Evolutionary conservation across 2,329 filamentous ascomycete species (phyloP), one percentile per base, ranked within the genome.

Genomic region (Pseudogymnoascus sp.): DNA sequence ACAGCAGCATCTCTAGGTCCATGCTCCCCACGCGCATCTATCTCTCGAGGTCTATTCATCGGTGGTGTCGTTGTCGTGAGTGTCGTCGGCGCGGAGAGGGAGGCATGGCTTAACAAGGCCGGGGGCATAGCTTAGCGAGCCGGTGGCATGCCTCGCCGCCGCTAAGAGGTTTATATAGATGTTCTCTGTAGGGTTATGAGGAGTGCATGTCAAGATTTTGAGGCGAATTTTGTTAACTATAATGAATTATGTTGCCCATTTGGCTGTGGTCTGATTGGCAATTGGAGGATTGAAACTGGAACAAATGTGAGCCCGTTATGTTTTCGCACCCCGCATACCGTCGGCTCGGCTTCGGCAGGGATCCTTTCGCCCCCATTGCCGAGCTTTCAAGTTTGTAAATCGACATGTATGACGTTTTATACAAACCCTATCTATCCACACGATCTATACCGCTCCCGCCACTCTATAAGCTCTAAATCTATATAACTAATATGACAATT

Each of bases 91-190:
- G 68, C 66, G 72, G 84, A 78, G 75, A 79, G 82, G 72, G 84
- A 78, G 75, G 79, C 82, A 85, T 88, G 77, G 73, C 81, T 81
- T 72, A 80, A 74, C 70, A 81, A 75, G 70, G 80, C 78, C 73
- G 79, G 77, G 76, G 83, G 79, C 82, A 85, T 85, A 25, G 40
- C 40, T 44, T 18, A 74, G 70, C 81, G 75, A 70, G 80, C 78
- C 73, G 79, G 77, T 77, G 83, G 79, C 82, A 85, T 85, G 76
- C 78, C 80, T 74, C 70, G 69, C 70, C 68, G 69, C 69, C 67
- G 44, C 64, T 44, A 25, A 65, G 69, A 68, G 8, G 4, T 18
- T 34, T 56, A 56, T 56, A 36, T 16, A 23, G 31, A 10, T 21
- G 56, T 40, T 18, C 34, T 34, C 46, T n/a, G 28, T 56, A 16